phyloP scores from a whole-genome alignment of 192 early-diverging fungal species.

The Backusella luteola region DNA sequence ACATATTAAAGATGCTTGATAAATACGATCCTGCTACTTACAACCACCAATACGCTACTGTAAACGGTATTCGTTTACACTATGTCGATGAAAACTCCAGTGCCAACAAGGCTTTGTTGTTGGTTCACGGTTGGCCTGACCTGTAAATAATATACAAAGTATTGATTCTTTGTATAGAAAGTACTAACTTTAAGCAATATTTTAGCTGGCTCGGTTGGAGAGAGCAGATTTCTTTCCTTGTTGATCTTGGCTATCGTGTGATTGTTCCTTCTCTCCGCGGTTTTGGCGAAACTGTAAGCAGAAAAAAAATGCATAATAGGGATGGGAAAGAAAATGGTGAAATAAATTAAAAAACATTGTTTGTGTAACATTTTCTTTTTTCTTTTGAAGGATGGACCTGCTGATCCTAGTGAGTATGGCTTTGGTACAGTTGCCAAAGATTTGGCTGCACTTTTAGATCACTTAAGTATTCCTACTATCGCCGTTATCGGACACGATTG shows the following conservation, averaged over 20 bases:
- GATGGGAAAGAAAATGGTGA: not conserved
- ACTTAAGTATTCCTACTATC: constrained; percentile 47
- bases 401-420: constrained; percentile 36
- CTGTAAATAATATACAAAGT: constrained; percentile 21
- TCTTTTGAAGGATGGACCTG: constrained; percentile 19
- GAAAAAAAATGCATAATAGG: not conserved
- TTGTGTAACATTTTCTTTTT: not conserved
- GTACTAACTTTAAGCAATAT: not conserved
- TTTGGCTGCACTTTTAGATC: constrained; percentile 56
- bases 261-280: constrained; percentile 52
- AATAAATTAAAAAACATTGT: not conserved
- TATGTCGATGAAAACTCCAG: constrained; percentile 38
- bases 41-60: constrained; percentile 23
- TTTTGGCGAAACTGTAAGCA: constrained; percentile 50
- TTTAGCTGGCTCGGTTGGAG: constrained; percentile 33
- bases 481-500: constrained; percentile 70
- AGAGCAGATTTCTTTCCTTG: constrained; percentile 50
- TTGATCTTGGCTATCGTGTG: constrained; percentile 55
- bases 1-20: constrained; percentile 17
- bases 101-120: constrained; percentile 17
- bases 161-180: not conserved
- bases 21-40: constrained; percentile 25
- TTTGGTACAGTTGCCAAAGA: constrained; percentile 50
- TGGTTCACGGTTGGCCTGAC: constrained; percentile 39
- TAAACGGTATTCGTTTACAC: constrained; percentile 37